Percentiles rank a stretch among this genome's conserved stretches.
phyloP scores from a whole-genome alignment of 176 grass and related monocot genomes.

The Microstegium vimineum region DNA sequence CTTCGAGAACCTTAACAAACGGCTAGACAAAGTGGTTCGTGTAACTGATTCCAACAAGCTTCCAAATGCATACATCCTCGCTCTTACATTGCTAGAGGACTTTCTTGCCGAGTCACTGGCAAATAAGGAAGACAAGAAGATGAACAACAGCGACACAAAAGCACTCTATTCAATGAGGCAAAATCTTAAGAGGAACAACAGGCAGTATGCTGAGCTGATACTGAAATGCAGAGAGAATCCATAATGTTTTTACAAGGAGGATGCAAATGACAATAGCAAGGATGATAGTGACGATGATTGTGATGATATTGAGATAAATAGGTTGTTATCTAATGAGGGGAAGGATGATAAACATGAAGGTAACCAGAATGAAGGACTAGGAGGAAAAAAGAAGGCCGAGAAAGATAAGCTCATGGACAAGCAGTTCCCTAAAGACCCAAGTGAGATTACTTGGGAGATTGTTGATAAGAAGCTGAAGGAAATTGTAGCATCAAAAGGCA shows the following conservation, averaged over 20 bases:
- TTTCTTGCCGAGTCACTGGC: constrained; percentile 76
- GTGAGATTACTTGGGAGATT: constrained; percentile 90
- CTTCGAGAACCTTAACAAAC: constrained; percentile 96
- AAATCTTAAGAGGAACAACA: constrained; percentile 94
- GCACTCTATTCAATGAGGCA: constrained; percentile 84
- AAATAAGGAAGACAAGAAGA: constrained; percentile 93
- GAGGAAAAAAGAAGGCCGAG: constrained; percentile 42
- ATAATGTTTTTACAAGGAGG: constrained; percentile 53
- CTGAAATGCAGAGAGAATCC: constrained; percentile 60
- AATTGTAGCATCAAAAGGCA: constrained; percentile 83
- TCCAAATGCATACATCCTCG: constrained; percentile 77
- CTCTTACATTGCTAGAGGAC: constrained; percentile 76
- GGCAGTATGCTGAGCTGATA: constrained; percentile 78
- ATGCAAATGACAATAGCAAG: constrained; percentile 37
- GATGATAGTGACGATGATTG: constrained; percentile 38
- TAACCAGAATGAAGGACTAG: constrained; percentile 38
- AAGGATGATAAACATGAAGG: neutral
- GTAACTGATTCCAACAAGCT: constrained; percentile 69
- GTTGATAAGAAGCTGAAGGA: constrained; percentile 93
- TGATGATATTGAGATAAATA: constrained; percentile 29
- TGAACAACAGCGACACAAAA: constrained; percentile 80
- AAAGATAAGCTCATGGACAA: constrained; percentile 83
- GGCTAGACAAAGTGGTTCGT: constrained; percentile 78
- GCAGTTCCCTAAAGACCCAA: constrained; percentile 85
- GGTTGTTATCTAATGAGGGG: neutral